A percentile compares a stretch with the other conserved stretches of the same genome.
These are phyloP conservation scores for Balamuthia mandrillaris DNA, from an alignment of 208 protist species.

Conservation along the genomic window DNA sequence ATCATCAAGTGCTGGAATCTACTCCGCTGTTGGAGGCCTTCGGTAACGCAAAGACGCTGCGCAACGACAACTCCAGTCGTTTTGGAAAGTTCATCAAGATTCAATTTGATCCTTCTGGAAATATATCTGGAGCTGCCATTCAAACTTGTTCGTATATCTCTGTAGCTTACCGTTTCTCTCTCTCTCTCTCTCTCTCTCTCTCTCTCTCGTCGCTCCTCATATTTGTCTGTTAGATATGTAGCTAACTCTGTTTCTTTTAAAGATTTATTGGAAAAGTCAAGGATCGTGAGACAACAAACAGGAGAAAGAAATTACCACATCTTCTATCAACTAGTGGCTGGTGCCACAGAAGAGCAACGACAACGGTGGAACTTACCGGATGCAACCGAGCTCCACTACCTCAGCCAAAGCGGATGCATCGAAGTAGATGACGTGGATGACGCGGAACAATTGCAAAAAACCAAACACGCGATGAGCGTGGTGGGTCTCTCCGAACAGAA, in stretches of 20 bases:
- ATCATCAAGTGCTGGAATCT: conserved; percentile 4
- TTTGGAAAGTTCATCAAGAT: conserved; percentile 69
- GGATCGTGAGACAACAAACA: conserved; percentile 15
- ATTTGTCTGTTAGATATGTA: too few relatives aligned
- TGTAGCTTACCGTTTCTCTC: too few relatives aligned
- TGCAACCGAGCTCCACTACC: neutral
- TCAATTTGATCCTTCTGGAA: neutral
- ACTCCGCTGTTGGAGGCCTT: conserved; percentile 43
- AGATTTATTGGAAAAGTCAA: conserved; percentile 55
- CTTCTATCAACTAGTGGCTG: conserved; percentile 48
- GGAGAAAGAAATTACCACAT: conserved; percentile 50
- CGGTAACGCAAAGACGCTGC: conserved; percentile 63
- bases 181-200: too few relatives aligned
- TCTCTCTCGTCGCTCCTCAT: too few relatives aligned
- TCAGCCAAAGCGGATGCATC: conserved; percentile 52
- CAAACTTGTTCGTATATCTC: too few relatives aligned
- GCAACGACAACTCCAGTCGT: conserved; percentile 68
- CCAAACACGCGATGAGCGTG: conserved; percentile 74
- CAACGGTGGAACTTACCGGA: neutral
- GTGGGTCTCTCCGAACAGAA: conserved; percentile 32
- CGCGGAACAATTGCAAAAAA: conserved; percentile 14
- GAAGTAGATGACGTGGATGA: conserved; percentile 40
- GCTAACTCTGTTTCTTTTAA: too few relatives aligned
- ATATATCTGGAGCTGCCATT: conserved; percentile 48
- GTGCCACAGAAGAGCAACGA: neutral